Evolutionary conservation across 2,329 filamentous ascomycete genomes (phyloP), one percentile per base, ranked within the genome.

Genomic region (Amesomyces nigricolor): DNA sequence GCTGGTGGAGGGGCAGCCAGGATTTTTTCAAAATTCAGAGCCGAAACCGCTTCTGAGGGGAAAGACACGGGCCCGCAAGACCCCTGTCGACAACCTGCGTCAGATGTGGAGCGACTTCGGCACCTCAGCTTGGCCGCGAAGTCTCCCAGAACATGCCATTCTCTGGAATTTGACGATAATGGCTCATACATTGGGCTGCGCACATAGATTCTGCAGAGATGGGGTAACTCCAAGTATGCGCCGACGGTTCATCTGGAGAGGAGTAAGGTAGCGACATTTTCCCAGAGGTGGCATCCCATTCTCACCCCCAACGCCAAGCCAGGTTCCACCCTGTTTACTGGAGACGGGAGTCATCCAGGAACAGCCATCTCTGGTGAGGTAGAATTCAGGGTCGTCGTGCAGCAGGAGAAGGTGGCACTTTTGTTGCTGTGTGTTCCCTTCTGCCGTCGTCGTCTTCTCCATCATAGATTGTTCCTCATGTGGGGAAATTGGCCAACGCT

Each of bases 21-120:
- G 44, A 47, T 53, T 62, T 35, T 35, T 35, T 35, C 62, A 64
- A 64, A 62, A 53, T 61, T 49, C 51, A 45, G 54, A 60, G 17
- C 63, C 63, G 63, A 65, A 63, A 62, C 58, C 63, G 63, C 61
- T 61, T 48, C 50, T 46, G 54, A 54, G 58, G 57, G 59, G 60
- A 54, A 47, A 19, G 22, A 10, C 32, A 35, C 9, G 8, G 11
- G 11, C 45, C 14, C 6, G 16, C 51, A 39, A 39, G 16, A 32
- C 42, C 53, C 53, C 19, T 26, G 53, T 29, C 48, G 51, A 7
- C 22, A 46, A 13, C 22, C 35, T 37, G 53, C 50, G 39, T 45
- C 46, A 22, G 29, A 9, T 43, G 56, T 51, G 50, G 53, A 56
- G 53, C 53, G 50, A 58, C 42, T 54, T 58, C 51, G 56, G 56